Base-by-base conservation (phyloP, 1,284 basidiomycete species). In the Malassezia sp. region DNA sequence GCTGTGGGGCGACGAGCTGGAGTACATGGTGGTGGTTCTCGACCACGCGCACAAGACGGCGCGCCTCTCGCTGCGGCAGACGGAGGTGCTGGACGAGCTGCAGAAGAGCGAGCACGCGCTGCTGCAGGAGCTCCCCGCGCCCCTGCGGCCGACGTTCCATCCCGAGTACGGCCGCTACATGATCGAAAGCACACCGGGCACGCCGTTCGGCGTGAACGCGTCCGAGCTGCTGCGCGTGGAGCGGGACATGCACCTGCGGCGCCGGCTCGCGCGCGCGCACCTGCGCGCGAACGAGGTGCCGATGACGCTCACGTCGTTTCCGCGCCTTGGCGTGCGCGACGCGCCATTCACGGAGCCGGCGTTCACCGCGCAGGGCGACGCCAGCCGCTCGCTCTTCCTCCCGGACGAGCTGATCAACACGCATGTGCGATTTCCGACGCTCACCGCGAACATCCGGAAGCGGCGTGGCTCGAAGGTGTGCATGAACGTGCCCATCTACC, bases 1-100 rank as follows among this genome's bases (percentile, higher is more conserved):
- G 38, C 78, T 95, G n/a, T 99, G 93, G 93, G 93, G 93, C 23
- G 93, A 99, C 67, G 93, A 99, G 89, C 78, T 99, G 64, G 93
- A 99, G 71, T 96, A 96, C 72, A 86, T 97, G 80, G 85, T 97
- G 54, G 77, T 95, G 45, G 77, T 81, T 4, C 83, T 95, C 67
- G 84, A 96, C 72, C 76, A 85, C 55, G 74, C 79, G 48, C 69
- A 76, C 31, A 83, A 82, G 70, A 84, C 84, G 54, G 93, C 88
- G 1, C 82, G 80, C 55, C 76, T 99, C 21, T 91, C 88, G 29
- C 77, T 97, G 17, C 78, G 89, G 28, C 93, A 97, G 73, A 83
- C 83, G 2, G 90, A 97, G 74, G 93, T 97, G 54, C 77, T 99
- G 30, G 77, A 79, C 26, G 85, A 87, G 68, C 78, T 99, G 34